Evolutionary conservation across 441 rosid genomes (phyloP), one percentile per base, ranked within the genome.

Genomic region (Eutrema salsugineum): DNA sequence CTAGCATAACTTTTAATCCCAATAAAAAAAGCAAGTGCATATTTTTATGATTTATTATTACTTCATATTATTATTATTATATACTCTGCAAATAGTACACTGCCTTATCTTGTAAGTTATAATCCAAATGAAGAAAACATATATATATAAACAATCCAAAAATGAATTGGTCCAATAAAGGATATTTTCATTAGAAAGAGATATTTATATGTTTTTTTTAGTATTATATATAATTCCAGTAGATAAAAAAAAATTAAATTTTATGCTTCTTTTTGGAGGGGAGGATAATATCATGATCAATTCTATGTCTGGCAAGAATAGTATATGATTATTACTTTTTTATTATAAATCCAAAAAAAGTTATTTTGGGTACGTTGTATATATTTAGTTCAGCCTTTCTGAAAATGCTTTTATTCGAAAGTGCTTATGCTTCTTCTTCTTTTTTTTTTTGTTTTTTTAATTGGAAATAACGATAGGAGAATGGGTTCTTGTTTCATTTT

Each of bases 141-240:
- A 4, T 8, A 39, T 17, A 17, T 54, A 30, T 57, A 8, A 33
- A 47, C 46, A 65, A 65, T 65, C 51, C 66, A 73, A 58, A 14
- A 66, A 19, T 40, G 61, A 57, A 19, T 19, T 73, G 72, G 72
- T 59, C 72, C 72, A 59, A 59, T 74, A 22, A 11, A 40, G 64
- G 16, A 72, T 65, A 47, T 14, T 17, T 36, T 73, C 27, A 33
- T 47, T 38, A 4, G 4, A 65, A n/a, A 57, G 3, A 42, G 61
- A 58, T 73, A 32, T 47, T 57, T 36, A 3, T 9, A 58, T 73
- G 15, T 38, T n/a, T 27, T 20, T 49, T 10, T n/a, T 2, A 7
- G 22, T 6, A 11, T 7, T 17, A 70, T 24, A 40, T 61, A 6
- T 54, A 24, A 12, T 7, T 35, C 39, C 16, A 43, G 44, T 40